A percentile compares a stretch with the other conserved stretches of the same genome.
These are phyloP conservation scores for Cyclotella distinguenda DNA, from an alignment of 108 stramenopile species.

Conservation along the genomic window DNA sequence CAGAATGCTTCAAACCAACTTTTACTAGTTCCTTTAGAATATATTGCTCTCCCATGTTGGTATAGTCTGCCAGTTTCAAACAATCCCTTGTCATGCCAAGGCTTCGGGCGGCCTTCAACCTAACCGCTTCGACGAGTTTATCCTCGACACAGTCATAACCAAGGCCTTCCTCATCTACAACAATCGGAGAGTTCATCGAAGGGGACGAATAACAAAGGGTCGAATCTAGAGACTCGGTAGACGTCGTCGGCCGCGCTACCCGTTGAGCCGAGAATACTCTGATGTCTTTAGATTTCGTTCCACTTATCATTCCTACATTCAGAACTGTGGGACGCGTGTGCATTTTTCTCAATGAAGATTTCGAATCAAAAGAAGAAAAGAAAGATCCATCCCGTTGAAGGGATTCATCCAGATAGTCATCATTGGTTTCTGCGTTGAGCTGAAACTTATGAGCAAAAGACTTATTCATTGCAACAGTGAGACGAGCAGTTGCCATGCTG, in stretches of 20 bases:
- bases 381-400: conserved; percentile 1
- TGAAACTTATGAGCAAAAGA: conserved; percentile 20
- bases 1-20: conserved; percentile 7
- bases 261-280: conserved; percentile 34
- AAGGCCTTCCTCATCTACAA: conserved; percentile 40
- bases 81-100: conserved; percentile 49
- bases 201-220: conserved; percentile 1
- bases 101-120: conserved; percentile 56
- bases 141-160: conserved; percentile 61
- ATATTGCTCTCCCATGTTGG: conserved; percentile 54
- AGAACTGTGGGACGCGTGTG: conserved; percentile 35
- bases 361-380: conserved; percentile 32
- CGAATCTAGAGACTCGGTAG: conserved; percentile 2
- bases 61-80: conserved; percentile 42
- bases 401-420: not conserved
- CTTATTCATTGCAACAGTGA: conserved; percentile 28
- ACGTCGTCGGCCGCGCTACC: not conserved
- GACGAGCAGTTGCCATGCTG: conserved; percentile 28
- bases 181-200: not conserved
- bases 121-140: conserved; percentile 62
- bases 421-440: not conserved
- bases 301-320: conserved; percentile 32
- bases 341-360: conserved; percentile 13
- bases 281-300: conserved; percentile 17
- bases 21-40: conserved; percentile 68